Percentiles rank a stretch among this genome's conserved stretches.
These are phyloP conservation scores for Panaeolus papilionaceus DNA, from an alignment of 768 basidiomycete species.

Conservation along the genomic window DNA sequence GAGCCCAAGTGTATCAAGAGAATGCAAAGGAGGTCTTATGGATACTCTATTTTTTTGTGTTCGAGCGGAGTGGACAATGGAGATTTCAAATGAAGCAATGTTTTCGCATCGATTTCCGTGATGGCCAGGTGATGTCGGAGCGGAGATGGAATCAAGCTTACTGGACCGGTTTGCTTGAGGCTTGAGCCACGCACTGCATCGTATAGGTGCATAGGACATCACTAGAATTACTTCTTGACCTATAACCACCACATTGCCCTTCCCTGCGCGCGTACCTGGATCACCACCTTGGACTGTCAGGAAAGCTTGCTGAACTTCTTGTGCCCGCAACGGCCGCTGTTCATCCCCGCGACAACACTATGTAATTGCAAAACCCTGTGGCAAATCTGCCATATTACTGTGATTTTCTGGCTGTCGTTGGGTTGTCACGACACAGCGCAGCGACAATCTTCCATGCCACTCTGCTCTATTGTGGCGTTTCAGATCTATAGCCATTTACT, in stretches of 20 bases:
- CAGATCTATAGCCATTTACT: not conserved
- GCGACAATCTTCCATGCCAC: conserved; percentile 10
- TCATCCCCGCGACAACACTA: not conserved
- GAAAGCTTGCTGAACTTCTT: not conserved
- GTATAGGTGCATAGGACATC: not conserved
- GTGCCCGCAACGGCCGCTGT: not conserved
- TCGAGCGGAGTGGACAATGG: too few species aligned
- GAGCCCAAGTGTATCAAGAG: too few species aligned
- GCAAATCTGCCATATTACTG: not conserved
- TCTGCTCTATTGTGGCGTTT: not conserved
- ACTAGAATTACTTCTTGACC: not conserved
- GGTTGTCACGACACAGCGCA: not conserved
- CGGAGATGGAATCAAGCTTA: conserved; percentile 9
- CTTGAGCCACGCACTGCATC: not conserved
- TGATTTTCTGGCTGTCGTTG: conserved; percentile 6
- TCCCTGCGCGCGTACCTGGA: conserved; percentile 1
- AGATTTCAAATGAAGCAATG: not conserved
- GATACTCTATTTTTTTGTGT: too few species aligned
- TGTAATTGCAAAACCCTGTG: conserved; percentile 7
- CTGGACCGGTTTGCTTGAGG: conserved; percentile 7
- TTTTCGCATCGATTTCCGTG: conserved; percentile 5
- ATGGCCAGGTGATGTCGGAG: not conserved
- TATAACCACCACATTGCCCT: not conserved
- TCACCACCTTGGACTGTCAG: not conserved
- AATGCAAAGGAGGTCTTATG: too few species aligned